Base-by-base conservation (phyloP, 768 basidiomycete species). In the Suillus alpinus region DNA sequence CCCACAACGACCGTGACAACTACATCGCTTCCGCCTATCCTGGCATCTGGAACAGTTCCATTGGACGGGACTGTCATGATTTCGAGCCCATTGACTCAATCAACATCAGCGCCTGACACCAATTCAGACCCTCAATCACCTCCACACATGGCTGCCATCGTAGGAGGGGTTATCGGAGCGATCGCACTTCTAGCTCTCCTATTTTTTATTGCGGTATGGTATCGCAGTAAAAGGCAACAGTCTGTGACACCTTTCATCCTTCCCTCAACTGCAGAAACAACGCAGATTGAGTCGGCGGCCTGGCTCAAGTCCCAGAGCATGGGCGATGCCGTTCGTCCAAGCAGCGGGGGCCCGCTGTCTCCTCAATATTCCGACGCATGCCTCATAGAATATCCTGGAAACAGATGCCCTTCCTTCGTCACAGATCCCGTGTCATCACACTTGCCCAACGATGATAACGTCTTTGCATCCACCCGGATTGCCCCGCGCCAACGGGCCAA, bases 281-380 rank as follows among this genome's bases (percentile, higher is more conserved):
- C 14, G 4, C 53, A 16, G 26, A 26, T 6, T 20, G 5, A 10
- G 6, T 1, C 37, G 18, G 3, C 2, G 23, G 26, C 12, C 10
- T 6, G 16, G 23, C 23, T 26, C 23, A 18, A 18, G 9, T 39
- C 16, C 16, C 14, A 37, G 16, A 26, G 53, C 6, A 55, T 10
- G 7, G 14, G 37, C 9, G 23, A 16, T 53, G 52, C 14, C 6
- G 16, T 39, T 16, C 53, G 37, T n/a, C 37, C 37, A 39, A 39
- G 10, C 52, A 56, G 32, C 52, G 12, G 23, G n/a, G 4, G 36
- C 3, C 57, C 39, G 9, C 23, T 32, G 29, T 58, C 43, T 3
- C 2, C 34, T 36, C 59, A 59, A 29, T 43, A 36, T 55, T 41
- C 59, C 14, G 57, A 60, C 9, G 37, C 56, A 23, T n/a, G 13